A percentile compares a stretch with the other conserved stretches of the same genome.
Evolutionary conservation across 2,329 filamentous ascomycete species (phyloP).

Genomic region (Xylariaceae sp.): DNA sequence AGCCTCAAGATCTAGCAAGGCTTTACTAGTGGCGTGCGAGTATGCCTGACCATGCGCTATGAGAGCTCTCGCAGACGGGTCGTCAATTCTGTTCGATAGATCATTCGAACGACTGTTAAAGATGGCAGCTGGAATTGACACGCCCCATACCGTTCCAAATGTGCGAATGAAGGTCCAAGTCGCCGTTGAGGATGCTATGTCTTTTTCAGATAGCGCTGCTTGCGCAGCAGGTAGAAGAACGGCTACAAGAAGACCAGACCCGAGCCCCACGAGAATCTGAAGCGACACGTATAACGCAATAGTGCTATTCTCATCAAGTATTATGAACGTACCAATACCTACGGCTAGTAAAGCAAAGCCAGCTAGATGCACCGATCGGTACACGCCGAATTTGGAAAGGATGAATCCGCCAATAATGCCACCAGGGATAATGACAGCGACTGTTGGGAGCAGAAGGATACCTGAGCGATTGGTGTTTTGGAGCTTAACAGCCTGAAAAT

Average conservation of each 20-base stretch:
- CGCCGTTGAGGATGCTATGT: neutral
- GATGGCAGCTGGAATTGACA: neutral
- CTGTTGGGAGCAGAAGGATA: neutral
- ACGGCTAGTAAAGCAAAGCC: neutral
- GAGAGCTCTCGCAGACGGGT: neutral
- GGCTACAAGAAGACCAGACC: neutral
- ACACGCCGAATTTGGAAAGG: neutral
- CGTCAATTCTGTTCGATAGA: neutral
- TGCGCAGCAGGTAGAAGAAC: neutral
- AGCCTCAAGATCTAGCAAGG: neutral
- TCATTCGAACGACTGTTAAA: conserved; percentile 2
- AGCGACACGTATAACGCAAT: neutral
- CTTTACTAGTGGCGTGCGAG: neutral
- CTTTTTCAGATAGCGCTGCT: neutral
- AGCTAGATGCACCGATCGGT: neutral
- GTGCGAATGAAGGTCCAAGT: conserved; percentile 4
- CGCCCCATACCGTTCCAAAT: conserved; percentile 3
- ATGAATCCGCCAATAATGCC: neutral
- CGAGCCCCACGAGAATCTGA: neutral
- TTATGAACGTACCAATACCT: neutral
- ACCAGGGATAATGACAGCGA: neutral
- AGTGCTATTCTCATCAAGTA: neutral
- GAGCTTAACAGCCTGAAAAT: conserved; percentile 35
- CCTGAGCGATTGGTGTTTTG: neutral
- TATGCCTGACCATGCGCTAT: neutral